Evolutionary conservation across 2,329 filamentous ascomycete species (phyloP), one percentile per base, ranked within the genome.

Genomic region (Phialocephala subalpina): DNA sequence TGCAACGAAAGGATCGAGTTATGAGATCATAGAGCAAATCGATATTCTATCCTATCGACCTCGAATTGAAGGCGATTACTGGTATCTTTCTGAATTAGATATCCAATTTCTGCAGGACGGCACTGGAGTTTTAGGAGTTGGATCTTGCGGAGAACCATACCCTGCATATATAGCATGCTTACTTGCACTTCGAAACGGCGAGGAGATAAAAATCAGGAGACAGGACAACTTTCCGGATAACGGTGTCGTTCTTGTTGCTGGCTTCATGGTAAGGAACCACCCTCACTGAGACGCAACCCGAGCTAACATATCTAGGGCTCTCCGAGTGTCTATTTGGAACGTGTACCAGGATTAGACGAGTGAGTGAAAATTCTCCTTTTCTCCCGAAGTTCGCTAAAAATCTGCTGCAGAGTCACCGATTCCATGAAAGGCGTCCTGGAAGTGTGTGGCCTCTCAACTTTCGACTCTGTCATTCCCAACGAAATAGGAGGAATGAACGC

Each of bases 401-500:
- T 40, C 3, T 29, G 45, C 3, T 29, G 45, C 27, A 76, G 74
- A 66, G 68, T 75, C 2, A 72, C 69, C 12, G 70, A 75, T 60
- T 71, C 74, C 3, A 71, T 76, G 38, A 69, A 72, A 64, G 68
- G 66, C 22, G 68, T 74, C 16, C 68, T 76, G 67, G 60, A 68
- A 49, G 45, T 62, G 3, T 66, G 67, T 5, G 70, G 67, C 11
- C 33, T 74, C 8, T 60, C 63, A 18, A 63, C 67, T 11, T 75
- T 76, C 55, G 73, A 87, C 22, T 85, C 86, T 42, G 84, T 90
- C 67, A 86, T 91, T 67, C 82, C 86, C 0, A 75, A 90, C 12
- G 89, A 91, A 71, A 89, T 91, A 62, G 89, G 89, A n/a, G 89
- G 89, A 7, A 84, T 83, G 4, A 91, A 91, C 68, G 88, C 73